Conservation (phyloP, 345 rosid species). For the Populus euphratica region DNA sequence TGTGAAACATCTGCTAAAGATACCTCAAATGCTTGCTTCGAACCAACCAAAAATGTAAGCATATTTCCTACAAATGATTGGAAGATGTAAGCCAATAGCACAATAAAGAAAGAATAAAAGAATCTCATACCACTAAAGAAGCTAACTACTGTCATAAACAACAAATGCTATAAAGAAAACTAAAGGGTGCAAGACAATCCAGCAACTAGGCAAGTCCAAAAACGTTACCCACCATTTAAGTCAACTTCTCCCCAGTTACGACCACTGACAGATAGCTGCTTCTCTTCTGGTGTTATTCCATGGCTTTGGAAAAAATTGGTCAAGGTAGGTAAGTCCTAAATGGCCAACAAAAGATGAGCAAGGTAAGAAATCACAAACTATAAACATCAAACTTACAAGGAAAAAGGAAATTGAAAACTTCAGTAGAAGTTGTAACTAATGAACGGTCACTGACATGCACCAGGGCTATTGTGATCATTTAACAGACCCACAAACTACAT, state of each 20-base stretch:
- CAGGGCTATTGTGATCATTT: background rate
- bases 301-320: constrained; percentile 66
- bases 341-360: background rate
- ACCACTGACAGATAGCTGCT: constrained; percentile 87
- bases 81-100: no score
- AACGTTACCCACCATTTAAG: constrained; percentile 58
- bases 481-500: background rate
- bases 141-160: background rate
- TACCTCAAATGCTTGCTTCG: constrained; percentile 92
- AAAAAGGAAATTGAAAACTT: background rate
- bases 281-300: constrained; percentile 74
- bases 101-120: background rate
- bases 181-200: background rate
- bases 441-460: background rate
- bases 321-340: constrained; percentile 71
- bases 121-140: no score
- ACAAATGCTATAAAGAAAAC: background rate
- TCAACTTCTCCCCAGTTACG: constrained; percentile 98
- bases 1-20: constrained; percentile 91
- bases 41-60: constrained; percentile 73
- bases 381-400: background rate
- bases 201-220: background rate
- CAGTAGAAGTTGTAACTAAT: background rate
- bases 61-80: constrained; percentile 55
- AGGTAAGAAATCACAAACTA: background rate